phyloP scores from a whole-genome alignment of 805 yeast genomes.

The Saccharomycopsis capsularis region DNA sequence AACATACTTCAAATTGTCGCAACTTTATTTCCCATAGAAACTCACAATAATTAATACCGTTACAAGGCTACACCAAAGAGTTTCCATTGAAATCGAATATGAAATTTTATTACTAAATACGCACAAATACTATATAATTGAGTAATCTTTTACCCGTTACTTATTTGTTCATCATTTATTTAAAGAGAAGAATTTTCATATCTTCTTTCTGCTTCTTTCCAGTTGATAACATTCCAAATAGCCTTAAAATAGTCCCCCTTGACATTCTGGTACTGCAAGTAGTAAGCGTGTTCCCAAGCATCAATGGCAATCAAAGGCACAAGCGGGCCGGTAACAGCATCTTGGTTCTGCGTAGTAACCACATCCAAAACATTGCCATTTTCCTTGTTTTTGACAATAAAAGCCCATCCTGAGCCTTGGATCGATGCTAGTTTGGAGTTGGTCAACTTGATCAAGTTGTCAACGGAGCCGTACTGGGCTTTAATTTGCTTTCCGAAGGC shows the following conservation, averaged over 20 bases:
- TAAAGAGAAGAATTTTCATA: slow-evolving; percentile 18
- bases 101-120: too few relatives aligned
- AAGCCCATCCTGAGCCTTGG: slow-evolving; percentile 52
- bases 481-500: slow-evolving; percentile 34
- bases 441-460: slow-evolving; percentile 33
- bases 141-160: too few relatives aligned
- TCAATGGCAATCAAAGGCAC: slow-evolving; percentile 44
- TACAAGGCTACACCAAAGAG: too few relatives aligned
- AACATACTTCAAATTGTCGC: too few relatives aligned
- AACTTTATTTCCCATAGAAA: too few relatives aligned
- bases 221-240: slow-evolving; percentile 44
- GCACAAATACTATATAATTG: too few relatives aligned
- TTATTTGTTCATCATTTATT: too few relatives aligned
- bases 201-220: slow-evolving; percentile 45
- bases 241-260: slow-evolving; percentile 45
- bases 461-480: slow-evolving; percentile 39
- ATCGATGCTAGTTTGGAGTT: slow-evolving; percentile 34
- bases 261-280: slow-evolving; percentile 46
- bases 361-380: slow-evolving; percentile 36
- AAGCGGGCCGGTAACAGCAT: slow-evolving; percentile 38
- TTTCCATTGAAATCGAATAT: too few relatives aligned
- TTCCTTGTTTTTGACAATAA: slow-evolving; percentile 37
- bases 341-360: slow-evolving; percentile 42
- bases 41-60: too few relatives aligned
- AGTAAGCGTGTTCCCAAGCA: slow-evolving; percentile 51